Percentiles rank a stretch among this genome's conserved stretches.
Evolutionary conservation across 768 basidiomycete genomes (phyloP).

Genomic region (Kwoniella heveanensis): DNA sequence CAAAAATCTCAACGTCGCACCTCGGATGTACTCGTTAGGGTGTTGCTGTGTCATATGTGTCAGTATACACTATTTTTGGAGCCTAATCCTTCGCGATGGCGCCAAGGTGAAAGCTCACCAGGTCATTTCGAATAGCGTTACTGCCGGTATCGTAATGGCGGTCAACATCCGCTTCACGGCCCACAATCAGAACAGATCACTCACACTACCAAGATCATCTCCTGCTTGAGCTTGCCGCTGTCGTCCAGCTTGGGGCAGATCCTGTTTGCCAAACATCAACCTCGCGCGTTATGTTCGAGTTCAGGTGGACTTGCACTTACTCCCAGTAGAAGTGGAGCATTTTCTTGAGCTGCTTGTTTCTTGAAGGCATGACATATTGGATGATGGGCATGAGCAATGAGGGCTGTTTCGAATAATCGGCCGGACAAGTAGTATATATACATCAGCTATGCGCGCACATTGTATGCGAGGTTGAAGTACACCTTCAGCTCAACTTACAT

Average conservation of each 20-base stretch:
- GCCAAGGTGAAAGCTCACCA: slow-evolving; percentile 62
- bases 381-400: slow-evolving; percentile 95
- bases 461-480: slow-evolving; percentile 1
- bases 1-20: slow-evolving; percentile 92
- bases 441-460: too few relatives aligned
- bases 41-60: slow-evolving; percentile 70
- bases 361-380: slow-evolving; percentile 93
- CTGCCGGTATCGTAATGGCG: too few relatives aligned
- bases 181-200: slow-evolving; percentile 53
- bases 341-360: slow-evolving; percentile 96
- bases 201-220: slow-evolving; percentile 98
- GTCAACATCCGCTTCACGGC: too few relatives aligned
- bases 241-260: slow-evolving; percentile 97
- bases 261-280: slow-evolving; percentile 58
- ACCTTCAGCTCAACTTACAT: slow-evolving; percentile 62
- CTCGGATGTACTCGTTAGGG: slow-evolving; percentile 98
- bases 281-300: too few relatives aligned
- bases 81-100: too few relatives aligned
- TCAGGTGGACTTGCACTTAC: slow-evolving; percentile 35
- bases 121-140: slow-evolving; percentile 96
- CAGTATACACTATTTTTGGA: background rate
- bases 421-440: too few relatives aligned
- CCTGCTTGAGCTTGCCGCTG: slow-evolving; percentile 94
- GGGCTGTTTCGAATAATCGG: slow-evolving; percentile 64
- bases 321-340: slow-evolving; percentile 63